phyloP scores from a whole-genome alignment of 495 filamentous ascomycete species.

The Neurospora pannonica region DNA sequence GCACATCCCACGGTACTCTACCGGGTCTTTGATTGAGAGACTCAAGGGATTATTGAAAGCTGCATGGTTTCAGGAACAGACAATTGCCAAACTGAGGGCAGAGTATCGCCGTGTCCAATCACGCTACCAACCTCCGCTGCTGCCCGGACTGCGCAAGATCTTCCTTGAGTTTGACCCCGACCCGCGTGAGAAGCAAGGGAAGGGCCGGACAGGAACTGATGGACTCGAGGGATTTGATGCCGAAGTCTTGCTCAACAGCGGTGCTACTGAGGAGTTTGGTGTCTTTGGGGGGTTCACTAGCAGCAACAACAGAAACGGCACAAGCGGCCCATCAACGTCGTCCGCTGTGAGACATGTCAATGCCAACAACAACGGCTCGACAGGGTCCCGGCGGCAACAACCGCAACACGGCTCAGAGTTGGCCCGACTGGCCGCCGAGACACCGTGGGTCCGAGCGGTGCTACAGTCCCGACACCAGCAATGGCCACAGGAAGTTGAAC shows the following conservation, averaged over 20 bases:
- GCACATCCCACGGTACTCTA: conserved; percentile 30
- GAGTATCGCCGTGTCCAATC: not conserved
- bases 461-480: not conserved
- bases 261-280: conserved; percentile 21
- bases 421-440: not conserved
- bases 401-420: not conserved
- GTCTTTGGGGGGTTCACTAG: conserved; percentile 18
- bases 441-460: not conserved
- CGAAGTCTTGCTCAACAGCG: conserved; percentile 18
- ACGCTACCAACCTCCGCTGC: conserved; percentile 16
- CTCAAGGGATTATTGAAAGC: conserved; percentile 28
- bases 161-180: conserved; percentile 32
- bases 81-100: conserved; percentile 13
- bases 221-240: conserved; percentile 10
- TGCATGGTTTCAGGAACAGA: conserved; percentile 30
- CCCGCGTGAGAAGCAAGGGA: conserved; percentile 15
- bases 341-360: not conserved
- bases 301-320: not conserved
- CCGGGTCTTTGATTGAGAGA: conserved; percentile 27
- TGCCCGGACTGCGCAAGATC: conserved; percentile 33
- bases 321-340: not conserved
- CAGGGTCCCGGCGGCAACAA: not conserved
- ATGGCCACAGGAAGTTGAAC: not conserved
- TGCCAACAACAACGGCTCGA: not conserved
- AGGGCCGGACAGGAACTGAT: conserved; percentile 3